These are phyloP conservation scores for Cercophora scortea DNA, from an alignment of 495 filamentous ascomycete genomes.

Conservation along the genomic window DNA sequence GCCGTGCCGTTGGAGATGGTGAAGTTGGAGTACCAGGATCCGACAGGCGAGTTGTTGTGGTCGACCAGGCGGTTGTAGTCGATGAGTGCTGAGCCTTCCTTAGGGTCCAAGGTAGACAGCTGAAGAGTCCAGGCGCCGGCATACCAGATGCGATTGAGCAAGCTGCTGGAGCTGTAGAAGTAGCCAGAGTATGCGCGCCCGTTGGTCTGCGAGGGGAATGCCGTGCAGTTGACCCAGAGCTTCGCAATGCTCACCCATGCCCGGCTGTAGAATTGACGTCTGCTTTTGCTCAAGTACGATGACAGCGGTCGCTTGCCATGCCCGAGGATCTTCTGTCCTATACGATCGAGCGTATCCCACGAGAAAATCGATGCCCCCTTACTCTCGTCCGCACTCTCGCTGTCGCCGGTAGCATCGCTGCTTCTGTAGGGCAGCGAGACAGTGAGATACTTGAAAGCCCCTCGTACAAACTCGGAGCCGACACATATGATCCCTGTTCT, in stretches of 20 bases:
- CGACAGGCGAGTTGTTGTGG: conserved; percentile 22
- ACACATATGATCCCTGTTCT: conserved; percentile 23
- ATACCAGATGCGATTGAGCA: conserved; percentile 54
- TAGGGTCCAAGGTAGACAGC: conserved; percentile 46
- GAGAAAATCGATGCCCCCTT: background rate
- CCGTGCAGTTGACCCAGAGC: conserved; percentile 30
- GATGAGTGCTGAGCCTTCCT: conserved; percentile 39
- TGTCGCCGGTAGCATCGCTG: no score
- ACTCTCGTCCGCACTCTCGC: background rate
- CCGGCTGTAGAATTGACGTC: background rate
- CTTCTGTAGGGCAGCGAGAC: conserved; percentile 12
- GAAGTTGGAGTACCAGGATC: conserved; percentile 34
- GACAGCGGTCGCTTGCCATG: background rate
- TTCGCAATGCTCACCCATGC: conserved; percentile 12
- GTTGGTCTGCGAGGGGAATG: conserved; percentile 27
- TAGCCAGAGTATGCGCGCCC: conserved; percentile 40
- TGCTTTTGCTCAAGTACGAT: background rate
- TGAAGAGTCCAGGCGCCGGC: conserved; percentile 57
- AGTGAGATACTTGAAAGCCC: conserved; percentile 34
- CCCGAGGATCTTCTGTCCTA: conserved; percentile 14
- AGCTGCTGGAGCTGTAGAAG: conserved; percentile 37
- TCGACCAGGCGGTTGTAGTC: conserved; percentile 30
- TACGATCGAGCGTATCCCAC: background rate
- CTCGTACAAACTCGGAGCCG: conserved; percentile 22
- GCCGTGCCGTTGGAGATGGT: conserved; percentile 46